These are phyloP conservation scores for Hypoxylon crocopeplum DNA, from an alignment of 495 filamentous ascomycete genomes.

Conservation along the genomic window DNA sequence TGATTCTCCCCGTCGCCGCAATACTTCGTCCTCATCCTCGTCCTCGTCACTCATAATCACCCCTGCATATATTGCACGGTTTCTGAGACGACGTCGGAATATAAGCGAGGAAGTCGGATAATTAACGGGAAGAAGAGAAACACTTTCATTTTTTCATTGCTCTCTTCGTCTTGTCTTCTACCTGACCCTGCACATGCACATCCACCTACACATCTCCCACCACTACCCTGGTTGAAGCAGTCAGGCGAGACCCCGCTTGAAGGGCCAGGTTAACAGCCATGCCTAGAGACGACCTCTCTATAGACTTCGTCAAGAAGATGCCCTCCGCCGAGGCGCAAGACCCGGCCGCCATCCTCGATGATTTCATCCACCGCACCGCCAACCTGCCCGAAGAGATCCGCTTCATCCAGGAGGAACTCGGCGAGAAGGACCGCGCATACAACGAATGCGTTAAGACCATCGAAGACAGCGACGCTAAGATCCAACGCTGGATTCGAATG, in stretches of 20 bases:
- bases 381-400: conserved; percentile 92
- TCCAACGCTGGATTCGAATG: conserved; percentile 89
- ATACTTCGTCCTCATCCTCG: neutral
- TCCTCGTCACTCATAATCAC: conserved; percentile 6
- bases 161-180: too few species aligned
- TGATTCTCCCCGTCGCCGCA: conserved; percentile 19
- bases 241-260: conserved; percentile 40
- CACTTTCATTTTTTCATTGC: too few species aligned
- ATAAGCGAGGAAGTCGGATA: too few species aligned
- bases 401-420: conserved; percentile 92
- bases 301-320: conserved; percentile 63
- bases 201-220: conserved; percentile 1
- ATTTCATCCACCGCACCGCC: conserved; percentile 84
- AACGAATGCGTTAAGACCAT: conserved; percentile 76
- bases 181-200: conserved; percentile 6
- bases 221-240: conserved; percentile 10
- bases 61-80: conserved; percentile 4
- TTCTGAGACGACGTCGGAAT: too few species aligned
- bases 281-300: conserved; percentile 68
- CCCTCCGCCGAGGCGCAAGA: conserved; percentile 65
- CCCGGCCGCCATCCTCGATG: conserved; percentile 87
- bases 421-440: conserved; percentile 83
- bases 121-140: too few species aligned
- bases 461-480: conserved; percentile 75
- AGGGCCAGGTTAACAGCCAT: conserved; percentile 57